Conservation (phyloP, 345 rosid species). For the Euclidium syriacum region DNA sequence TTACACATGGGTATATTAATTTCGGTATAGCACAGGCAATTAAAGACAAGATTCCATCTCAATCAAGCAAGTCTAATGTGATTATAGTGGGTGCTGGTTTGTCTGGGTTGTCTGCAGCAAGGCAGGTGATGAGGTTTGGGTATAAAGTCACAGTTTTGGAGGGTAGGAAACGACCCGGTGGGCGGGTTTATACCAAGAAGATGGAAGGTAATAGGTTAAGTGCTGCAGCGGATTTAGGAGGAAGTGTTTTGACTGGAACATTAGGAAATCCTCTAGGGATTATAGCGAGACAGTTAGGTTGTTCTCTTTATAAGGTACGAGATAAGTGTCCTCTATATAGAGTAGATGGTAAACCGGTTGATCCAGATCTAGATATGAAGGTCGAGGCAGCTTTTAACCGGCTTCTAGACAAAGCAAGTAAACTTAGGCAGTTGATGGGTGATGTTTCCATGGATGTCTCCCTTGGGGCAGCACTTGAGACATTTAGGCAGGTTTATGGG, state of each 20-base stretch:
- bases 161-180: constrained; percentile 98
- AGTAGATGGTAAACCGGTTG: constrained; percentile 77
- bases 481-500: constrained; percentile 65
- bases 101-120: constrained; percentile 84
- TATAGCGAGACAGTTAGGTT: constrained; percentile 78
- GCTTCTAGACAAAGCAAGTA: constrained; percentile 83
- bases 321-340: constrained; percentile 91
- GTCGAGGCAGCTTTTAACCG: constrained; percentile 79
- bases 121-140: constrained; percentile 85
- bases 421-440: constrained; percentile 93
- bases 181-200: constrained; percentile 90
- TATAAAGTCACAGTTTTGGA: constrained; percentile 86
- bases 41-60: constrained; percentile 59
- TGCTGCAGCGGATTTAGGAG: constrained; percentile 95
- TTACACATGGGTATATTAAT: constrained; percentile 74
- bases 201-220: constrained; percentile 80
- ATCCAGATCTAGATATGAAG: constrained; percentile 66
- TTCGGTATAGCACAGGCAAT: constrained; percentile 79
- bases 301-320: constrained; percentile 70
- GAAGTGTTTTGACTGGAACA: constrained; percentile 92
- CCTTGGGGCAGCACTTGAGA: constrained; percentile 84
- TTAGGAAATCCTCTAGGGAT: constrained; percentile 92
- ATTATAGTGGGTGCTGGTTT: constrained; percentile 86
- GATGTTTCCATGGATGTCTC: constrained; percentile 89
- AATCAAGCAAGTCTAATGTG: constrained; percentile 46